Percentiles rank a stretch among this genome's conserved stretches.
These are phyloP conservation scores for Sodiomyces alkalinus DNA, from an alignment of 2,329 filamentous ascomycete species.

Conservation along the genomic window DNA sequence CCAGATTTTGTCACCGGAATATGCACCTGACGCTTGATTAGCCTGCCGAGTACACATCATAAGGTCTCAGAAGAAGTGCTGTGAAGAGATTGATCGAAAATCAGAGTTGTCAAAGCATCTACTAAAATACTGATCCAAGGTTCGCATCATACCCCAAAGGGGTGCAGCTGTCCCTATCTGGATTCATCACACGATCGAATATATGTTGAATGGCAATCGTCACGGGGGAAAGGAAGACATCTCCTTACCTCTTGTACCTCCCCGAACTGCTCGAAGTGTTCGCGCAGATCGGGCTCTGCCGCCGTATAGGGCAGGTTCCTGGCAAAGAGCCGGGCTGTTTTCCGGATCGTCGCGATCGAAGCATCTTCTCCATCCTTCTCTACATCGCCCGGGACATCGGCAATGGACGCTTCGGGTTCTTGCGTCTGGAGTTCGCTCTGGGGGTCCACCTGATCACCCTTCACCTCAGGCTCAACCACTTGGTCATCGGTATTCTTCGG, in stretches of 20 bases:
- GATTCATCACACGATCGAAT: slow-evolving; percentile 61
- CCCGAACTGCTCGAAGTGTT: slow-evolving; percentile 59
- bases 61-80: not conserved
- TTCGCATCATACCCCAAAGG: slow-evolving; percentile 73
- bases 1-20: slow-evolving; percentile 61
- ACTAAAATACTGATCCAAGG: slow-evolving; percentile 97
- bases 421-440: slow-evolving; percentile 4
- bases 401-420: slow-evolving; percentile 12
- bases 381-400: slow-evolving; percentile 5
- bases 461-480: slow-evolving; percentile 7
- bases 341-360: slow-evolving; percentile 45
- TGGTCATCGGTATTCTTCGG: slow-evolving; percentile 7
- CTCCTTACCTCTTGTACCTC: slow-evolving; percentile 81
- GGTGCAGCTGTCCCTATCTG: slow-evolving; percentile 99
- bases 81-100: slow-evolving; percentile 8
- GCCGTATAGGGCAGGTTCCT: slow-evolving; percentile 76
- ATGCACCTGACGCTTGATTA: slow-evolving; percentile 52
- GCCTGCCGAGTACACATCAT: slow-evolving; percentile 3
- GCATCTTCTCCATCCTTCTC: slow-evolving; percentile 21
- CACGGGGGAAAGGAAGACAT: too few species aligned
- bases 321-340: slow-evolving; percentile 69
- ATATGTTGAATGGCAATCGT: too few species aligned
- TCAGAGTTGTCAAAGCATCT: slow-evolving; percentile 96
- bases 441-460: not conserved
- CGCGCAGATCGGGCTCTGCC: slow-evolving; percentile 60